Evolutionary conservation across 495 filamentous ascomycete species (phyloP), one percentile per base, ranked within the genome.

Genomic region (Daldinia concentrica): DNA sequence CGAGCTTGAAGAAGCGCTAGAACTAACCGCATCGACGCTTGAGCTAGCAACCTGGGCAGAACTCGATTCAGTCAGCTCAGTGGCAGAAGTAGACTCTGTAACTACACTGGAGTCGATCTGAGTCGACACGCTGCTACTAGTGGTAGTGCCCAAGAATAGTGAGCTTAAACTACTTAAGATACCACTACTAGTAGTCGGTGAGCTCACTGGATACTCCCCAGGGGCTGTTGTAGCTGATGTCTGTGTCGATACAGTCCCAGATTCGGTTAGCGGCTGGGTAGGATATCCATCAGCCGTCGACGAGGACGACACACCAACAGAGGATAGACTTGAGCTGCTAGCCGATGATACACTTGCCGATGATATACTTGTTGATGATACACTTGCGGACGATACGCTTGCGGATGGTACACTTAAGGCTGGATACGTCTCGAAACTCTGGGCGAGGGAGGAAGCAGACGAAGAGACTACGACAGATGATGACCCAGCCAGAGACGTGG

Each of bases 131-230:
- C 36, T 54, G 50, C 22, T 43, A n/a, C 55, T 63, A 36, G 64
- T 73, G n/a, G 43, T 68, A 37, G 75, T 69, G 22, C 75, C 75
- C 2, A 76, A 51, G 17, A 77, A 27, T 8, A 54, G 26, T 9
- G 75, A 77, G 45, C 75, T 77, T 34, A 77, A 37, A 54, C 73
- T 77, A 22, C 73, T 77, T 14, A 73, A 54, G 9, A 77, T 50
- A 5, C 73, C 75, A 37, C 67, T 30, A 22, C 64, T 69, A n/a
- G 63, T 74, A 55, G 69, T 62, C 30, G 62, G 52, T 1, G 71
- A 36, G 27, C 71, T 73, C n/a, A 66, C 39, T 39, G 71, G 62
- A 22, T 73, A 73, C 45, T 30, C 62, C 15, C n/a, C 51, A 17
- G 67, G 41, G 19, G 52, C 19, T 6, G 30, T 37, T 17, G 17